Evolutionary conservation across 129 eudicot species (phyloP).

Genomic region (Flaveria bidentis): DNA sequence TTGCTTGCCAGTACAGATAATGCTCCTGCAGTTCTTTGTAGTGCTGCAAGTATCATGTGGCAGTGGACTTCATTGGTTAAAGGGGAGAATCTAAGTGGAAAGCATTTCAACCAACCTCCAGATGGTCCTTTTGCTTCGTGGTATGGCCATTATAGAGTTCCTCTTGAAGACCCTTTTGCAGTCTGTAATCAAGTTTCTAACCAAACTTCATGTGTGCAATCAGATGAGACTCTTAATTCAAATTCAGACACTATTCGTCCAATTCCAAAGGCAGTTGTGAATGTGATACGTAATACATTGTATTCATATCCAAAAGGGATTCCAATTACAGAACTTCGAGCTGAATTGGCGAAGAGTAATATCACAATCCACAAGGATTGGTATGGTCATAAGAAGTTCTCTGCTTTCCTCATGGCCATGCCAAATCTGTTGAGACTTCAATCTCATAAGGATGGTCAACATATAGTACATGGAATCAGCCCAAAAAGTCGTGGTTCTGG

Average conservation of each 20-base stretch:
- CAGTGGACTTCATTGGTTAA: constrained; percentile 74
- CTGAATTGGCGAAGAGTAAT: constrained; percentile 48
- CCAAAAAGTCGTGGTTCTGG: constrained; percentile 34
- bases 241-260: constrained; percentile 49
- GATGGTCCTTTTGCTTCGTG: constrained; percentile 91
- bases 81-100: constrained; percentile 71
- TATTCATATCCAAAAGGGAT: constrained; percentile 65
- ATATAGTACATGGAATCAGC: constrained; percentile 39
- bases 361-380: constrained; percentile 56
- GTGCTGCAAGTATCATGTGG: constrained; percentile 99
- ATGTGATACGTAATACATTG: constrained; percentile 49
- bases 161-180: constrained; percentile 84
- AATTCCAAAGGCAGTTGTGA: constrained; percentile 58
- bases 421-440: constrained; percentile 62
- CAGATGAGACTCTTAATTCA: constrained; percentile 36
- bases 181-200: constrained; percentile 36
- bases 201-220: constrained; percentile 39
- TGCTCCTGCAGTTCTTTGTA: constrained; percentile 85
- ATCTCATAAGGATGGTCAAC: constrained; percentile 42
- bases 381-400: constrained; percentile 75
- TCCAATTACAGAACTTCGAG: constrained; percentile 52
- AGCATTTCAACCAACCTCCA: constrained; percentile 94
- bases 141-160: constrained; percentile 76
- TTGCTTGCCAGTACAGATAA: constrained; percentile 73
- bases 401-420: constrained; percentile 68